phyloP scores from a whole-genome alignment of 2,329 filamentous ascomycete genomes.

The Dryadomyces quercivorus region DNA sequence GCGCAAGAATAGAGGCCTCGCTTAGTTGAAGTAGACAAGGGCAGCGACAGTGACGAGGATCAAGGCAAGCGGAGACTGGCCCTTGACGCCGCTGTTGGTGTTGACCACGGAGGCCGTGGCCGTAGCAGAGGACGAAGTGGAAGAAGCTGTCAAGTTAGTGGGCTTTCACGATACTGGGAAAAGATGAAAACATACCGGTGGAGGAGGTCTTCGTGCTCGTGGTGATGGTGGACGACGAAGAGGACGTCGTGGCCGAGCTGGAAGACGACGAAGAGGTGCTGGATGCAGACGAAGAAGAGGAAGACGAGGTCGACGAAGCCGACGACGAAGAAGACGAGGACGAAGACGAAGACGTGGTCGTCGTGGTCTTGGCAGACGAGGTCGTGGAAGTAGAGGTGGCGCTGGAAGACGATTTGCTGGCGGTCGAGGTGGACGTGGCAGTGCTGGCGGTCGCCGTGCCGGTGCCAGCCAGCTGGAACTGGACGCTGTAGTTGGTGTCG shows the following conservation, averaged over 20 bases:
- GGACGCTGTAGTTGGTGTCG: conserved; percentile 29
- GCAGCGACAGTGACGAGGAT: conserved; percentile 26
- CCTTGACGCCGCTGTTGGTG: conserved; percentile 24
- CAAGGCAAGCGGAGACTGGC: conserved; percentile 27
- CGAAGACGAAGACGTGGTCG: neutral
- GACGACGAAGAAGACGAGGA: neutral
- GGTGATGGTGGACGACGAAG: conserved; percentile 5
- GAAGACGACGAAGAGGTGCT: conserved; percentile 1
- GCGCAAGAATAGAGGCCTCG: neutral
- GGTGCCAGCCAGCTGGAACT: conserved; percentile 21
- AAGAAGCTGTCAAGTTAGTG: conserved; percentile 1
- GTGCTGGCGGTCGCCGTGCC: conserved; percentile 9
- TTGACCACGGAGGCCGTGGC: conserved; percentile 15
- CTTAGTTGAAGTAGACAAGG: conserved; percentile 30
- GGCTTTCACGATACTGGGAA: neutral
- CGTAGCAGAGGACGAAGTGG: conserved; percentile 7
- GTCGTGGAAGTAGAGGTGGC: neutral
- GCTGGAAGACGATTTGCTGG: conserved; percentile 1
- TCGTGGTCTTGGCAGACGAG: conserved; percentile 7
- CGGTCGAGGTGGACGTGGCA: conserved; percentile 11
- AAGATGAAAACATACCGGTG: neutral
- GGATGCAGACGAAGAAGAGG: neutral
- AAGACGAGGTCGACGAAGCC: neutral
- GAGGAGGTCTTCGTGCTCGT: conserved; percentile 8
- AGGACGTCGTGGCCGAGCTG: neutral